A percentile compares a stretch with the other conserved stretches of the same genome.
Evolutionary conservation across 352 stramenopile species (phyloP).

Genomic region (Globisporangium paroecandrum): DNA sequence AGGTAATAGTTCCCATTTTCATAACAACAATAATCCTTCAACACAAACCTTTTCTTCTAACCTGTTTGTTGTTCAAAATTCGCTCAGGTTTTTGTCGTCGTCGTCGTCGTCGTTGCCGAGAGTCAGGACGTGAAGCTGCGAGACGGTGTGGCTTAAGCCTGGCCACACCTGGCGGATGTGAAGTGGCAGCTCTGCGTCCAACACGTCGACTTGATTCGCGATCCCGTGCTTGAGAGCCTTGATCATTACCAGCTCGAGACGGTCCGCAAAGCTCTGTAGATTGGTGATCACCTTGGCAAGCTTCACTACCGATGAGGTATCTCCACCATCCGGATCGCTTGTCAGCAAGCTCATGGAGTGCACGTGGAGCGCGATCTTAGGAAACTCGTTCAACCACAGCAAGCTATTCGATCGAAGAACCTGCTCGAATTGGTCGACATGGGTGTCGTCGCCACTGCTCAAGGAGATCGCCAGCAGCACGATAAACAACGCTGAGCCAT

Average conservation of each 20-base stretch:
- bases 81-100: neutral
- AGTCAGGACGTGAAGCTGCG: conserved; percentile 7
- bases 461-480: conserved; percentile 18
- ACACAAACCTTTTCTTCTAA: neutral
- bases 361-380: conserved; percentile 13
- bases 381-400: conserved; percentile 36
- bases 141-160: conserved; percentile 3
- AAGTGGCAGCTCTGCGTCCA: conserved; percentile 17
- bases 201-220: conserved; percentile 21
- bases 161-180: conserved; percentile 21
- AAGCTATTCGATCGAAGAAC: conserved; percentile 22
- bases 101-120: conserved; percentile 2
- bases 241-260: conserved; percentile 12
- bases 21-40: neutral
- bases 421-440: conserved; percentile 14
- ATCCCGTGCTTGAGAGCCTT: conserved; percentile 23
- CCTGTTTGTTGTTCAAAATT: neutral
- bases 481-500: conserved; percentile 22
- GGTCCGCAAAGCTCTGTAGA: conserved; percentile 12
- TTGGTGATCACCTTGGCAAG: conserved; percentile 5
- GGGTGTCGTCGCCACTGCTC: neutral
- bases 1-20: neutral
- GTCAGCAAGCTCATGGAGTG: conserved; percentile 4
- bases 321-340: neutral
- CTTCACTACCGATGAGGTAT: neutral